A percentile compares a stretch with the other conserved stretches of the same genome.
These are phyloP conservation scores for Suillus bovinus DNA, from an alignment of 768 basidiomycete genomes.

Conservation along the genomic window DNA sequence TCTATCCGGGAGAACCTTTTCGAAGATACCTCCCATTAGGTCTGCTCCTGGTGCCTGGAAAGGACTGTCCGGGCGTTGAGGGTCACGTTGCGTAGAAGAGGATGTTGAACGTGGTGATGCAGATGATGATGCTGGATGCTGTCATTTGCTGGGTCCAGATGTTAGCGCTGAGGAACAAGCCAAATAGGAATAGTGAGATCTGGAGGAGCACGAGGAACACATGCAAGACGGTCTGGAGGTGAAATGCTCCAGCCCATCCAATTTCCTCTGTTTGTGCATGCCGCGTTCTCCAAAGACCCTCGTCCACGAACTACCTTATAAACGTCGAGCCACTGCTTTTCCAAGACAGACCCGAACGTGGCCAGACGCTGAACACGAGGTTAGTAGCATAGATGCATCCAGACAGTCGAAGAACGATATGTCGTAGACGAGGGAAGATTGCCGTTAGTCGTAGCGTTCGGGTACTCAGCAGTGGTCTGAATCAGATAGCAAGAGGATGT, in stretches of 20 bases:
- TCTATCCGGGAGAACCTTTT: no score
- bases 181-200: neutral
- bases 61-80: neutral
- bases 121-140: neutral
- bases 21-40: no score
- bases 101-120: neutral
- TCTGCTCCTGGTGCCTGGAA: no score
- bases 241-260: neutral
- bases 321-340: neutral
- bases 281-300: neutral
- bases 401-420: neutral
- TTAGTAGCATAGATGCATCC: neutral
- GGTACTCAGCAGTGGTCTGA: neutral
- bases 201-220: neutral
- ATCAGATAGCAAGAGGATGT: neutral
- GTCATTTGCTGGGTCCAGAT: neutral
- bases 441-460: neutral
- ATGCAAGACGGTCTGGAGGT: neutral
- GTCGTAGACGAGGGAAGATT: neutral
- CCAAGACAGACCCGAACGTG: neutral
- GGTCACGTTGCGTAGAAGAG: neutral
- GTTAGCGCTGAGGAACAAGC: neutral
- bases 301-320: no score
- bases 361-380: neutral
- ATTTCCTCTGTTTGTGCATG: neutral